phyloP scores from a whole-genome alignment of 2,329 filamentous ascomycete genomes.

The Colletotrichum acutatum region DNA sequence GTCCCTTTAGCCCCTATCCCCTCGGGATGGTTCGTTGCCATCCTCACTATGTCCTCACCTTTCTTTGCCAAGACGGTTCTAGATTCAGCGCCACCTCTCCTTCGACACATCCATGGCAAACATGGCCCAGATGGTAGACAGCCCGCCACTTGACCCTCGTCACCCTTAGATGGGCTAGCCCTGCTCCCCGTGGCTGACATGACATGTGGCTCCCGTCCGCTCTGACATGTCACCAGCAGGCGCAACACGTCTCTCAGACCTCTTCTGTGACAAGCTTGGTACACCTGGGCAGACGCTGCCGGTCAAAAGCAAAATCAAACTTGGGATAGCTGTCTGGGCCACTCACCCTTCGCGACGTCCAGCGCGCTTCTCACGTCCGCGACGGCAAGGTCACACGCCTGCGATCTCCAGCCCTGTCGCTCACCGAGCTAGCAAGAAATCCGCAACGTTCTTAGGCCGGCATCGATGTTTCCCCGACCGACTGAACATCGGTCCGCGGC shows the following conservation, averaged over 20 bases:
- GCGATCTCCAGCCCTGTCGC: neutral
- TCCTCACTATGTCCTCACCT: neutral
- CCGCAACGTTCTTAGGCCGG: neutral
- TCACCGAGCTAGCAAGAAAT: neutral
- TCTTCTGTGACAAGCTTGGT: slow-evolving; percentile 31
- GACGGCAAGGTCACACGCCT: neutral
- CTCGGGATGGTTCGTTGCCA: neutral
- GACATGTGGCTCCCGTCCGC: slow-evolving; percentile 9
- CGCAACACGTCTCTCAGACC: slow-evolving; percentile 3
- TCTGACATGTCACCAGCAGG: slow-evolving; percentile 8
- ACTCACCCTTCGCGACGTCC: slow-evolving; percentile 1
- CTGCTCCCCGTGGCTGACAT: neutral
- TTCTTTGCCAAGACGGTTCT: neutral
- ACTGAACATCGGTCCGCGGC: neutral
- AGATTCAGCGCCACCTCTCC: neutral
- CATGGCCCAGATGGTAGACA: neutral
- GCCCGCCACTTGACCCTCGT: neutral
- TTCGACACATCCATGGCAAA: neutral
- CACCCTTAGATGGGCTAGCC: neutral
- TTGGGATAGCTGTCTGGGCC: slow-evolving; percentile 11
- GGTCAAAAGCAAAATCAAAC: slow-evolving; percentile 7
- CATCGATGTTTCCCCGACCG: slow-evolving; percentile 11
- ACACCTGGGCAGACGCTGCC: slow-evolving; percentile 13
- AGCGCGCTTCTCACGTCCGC: neutral
- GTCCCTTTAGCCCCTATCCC: neutral